Base-by-base conservation (phyloP, 2,329 filamentous ascomycete species). In the Clarireedia homoeocarpa region DNA sequence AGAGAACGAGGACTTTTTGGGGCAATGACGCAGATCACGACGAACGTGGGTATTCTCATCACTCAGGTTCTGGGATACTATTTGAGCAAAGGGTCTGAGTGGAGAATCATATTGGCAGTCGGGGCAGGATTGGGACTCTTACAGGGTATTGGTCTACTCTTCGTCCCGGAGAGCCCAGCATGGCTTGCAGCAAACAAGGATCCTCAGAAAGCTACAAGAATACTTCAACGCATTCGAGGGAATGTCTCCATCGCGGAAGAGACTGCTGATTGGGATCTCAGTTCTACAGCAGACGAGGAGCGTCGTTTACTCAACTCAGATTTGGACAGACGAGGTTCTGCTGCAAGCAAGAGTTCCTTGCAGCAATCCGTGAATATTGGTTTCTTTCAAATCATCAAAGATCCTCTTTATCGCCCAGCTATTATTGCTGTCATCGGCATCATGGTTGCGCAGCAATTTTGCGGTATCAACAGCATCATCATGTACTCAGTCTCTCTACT, bases 401-500 rank as follows among this genome's bases (percentile, higher is more conserved):
- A 92, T 63, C 78, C 84, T 0, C 74, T 81, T 7, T 88, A 88
- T 65, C 81, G 85, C 3, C 85, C 83, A 0, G 87, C 87, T 52
- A 85, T 95, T 53, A 78, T 94, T 58, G 90, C 91, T 4, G 89
- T 95, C 3, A 80, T 95, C 12, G 91, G 89, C 1, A 85, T 95
- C 63, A 96, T 97, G 91, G 79, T 91, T 57, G 86, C 89, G 0
- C 94, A 97, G 70, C 94, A 99, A 70, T 78, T 96, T 39, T 92
- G 88, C 57, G 92, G 90, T 48, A 92, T 97, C 74, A 97, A 99
- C 79, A 92, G 88, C 57, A 92, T 97, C 67, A 88, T 97, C 72
- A 96, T 99, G 91, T 99, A 99, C 72, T 95, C 91, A 2, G 94
- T 97, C 5, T 91, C 89, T 0, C 83, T 99, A 1, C 80, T 99